Conservation (phyloP, 495 filamentous ascomycete genomes). For the Friedmanniomyces simplex region DNA sequence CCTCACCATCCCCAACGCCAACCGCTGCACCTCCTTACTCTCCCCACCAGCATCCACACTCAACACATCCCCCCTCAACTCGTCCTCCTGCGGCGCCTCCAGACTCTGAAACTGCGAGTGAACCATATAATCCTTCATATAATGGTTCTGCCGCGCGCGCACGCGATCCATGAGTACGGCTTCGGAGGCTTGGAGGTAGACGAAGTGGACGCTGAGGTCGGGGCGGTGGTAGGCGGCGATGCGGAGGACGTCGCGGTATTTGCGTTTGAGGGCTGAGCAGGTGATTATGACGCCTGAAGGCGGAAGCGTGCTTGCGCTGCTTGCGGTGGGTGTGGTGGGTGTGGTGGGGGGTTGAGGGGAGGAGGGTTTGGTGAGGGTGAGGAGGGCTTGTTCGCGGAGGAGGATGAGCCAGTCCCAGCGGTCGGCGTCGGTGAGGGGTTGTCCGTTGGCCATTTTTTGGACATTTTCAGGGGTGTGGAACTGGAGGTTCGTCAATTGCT, state of each 20-base stretch:
- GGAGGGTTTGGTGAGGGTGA: constrained; percentile 54
- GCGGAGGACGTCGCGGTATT: constrained; percentile 95
- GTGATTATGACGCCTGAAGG: constrained; percentile 81
- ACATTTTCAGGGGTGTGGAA: constrained; percentile 79
- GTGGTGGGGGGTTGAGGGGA: constrained; percentile 2
- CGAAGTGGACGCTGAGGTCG: constrained; percentile 75
- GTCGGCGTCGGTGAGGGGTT: constrained; percentile 85
- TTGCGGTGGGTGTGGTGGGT: background rate
- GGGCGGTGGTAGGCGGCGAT: constrained; percentile 71
- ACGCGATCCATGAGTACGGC: constrained; percentile 66
- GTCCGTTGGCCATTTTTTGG: constrained; percentile 83
- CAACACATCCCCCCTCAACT: constrained; percentile 66
- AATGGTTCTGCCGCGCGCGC: constrained; percentile 63
- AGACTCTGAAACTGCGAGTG: constrained; percentile 77
- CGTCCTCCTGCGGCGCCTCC: constrained; percentile 65
- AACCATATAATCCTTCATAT: constrained; percentile 98
- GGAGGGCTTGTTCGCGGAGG: constrained; percentile 72
- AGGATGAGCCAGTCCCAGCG: constrained; percentile 97
- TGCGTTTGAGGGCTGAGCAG: constrained; percentile 91
- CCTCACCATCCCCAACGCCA: constrained; percentile 41
- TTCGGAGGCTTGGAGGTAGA: constrained; percentile 76
- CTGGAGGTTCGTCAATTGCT: constrained; percentile 36
- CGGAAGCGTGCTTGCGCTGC: constrained; percentile 36
- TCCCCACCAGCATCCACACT: constrained; percentile 65
- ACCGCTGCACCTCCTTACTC: constrained; percentile 53